Base-by-base conservation (phyloP, 371 early-diverging fungal genomes). In the Mycotypha africana region DNA sequence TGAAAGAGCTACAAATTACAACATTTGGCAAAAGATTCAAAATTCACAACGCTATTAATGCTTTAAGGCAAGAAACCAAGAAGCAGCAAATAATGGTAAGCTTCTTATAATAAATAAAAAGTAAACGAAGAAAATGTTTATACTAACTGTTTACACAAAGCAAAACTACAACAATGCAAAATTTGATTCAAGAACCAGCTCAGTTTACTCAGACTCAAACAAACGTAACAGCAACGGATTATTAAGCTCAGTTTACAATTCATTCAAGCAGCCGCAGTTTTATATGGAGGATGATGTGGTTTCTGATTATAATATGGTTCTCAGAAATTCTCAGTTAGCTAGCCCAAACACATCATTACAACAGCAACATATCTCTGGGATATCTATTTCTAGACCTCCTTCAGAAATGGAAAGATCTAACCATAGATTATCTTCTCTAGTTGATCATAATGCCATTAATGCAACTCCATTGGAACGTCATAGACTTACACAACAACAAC, bases 11-110 rank as follows among this genome's bases (percentile, higher is more conserved):
- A n/a, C 68, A 82, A 21, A 72, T 86, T 19, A 55, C 43, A 16
- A 79, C 84, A 1, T 85, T 85, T 56, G 87, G 87, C 22, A 85
- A 84, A 45, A 67, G 87, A 2, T 79, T 81, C 53, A 81, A 84
- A 34, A 62, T 86, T 28, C 78, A 81, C 58, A 80, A 69, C 43
- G 81, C 84, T 15, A 86, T 86, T 43, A 70, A 65, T 21, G 51
- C 65, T 4, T 53, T 85, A 17, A 65, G 73, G 38, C 62, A 65
- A 44, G 51, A 46, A 38, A 23, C 37, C 3, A 49, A 39, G 22
- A 57, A 34, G 25, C 39, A 48, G 35, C 16, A 32, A 38, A 28
- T 43, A 25, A 31, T 19, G 24, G n/a, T n/a, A n/a, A n/a, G n/a
- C n/a, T n/a, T n/a, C n/a, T n/a, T n/a, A n/a, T n/a, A 16, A 16